These are phyloP conservation scores for Leptomonas seymouri DNA, from an alignment of 208 protist species.

Conservation along the genomic window DNA sequence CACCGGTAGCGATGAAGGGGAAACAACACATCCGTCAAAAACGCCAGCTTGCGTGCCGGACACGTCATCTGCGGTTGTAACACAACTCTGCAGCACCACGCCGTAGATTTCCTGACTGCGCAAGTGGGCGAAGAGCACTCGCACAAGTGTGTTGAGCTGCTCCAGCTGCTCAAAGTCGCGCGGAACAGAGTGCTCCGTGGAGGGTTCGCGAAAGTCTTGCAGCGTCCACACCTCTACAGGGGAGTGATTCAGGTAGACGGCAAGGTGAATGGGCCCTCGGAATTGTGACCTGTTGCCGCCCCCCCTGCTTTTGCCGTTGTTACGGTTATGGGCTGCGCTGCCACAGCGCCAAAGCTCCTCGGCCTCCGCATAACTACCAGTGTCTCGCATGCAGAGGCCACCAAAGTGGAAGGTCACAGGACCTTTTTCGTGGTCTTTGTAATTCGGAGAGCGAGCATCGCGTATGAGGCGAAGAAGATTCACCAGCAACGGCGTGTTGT, in stretches of 20 bases:
- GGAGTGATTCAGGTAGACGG: slow-evolving; percentile 37
- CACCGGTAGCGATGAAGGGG: slow-evolving; percentile 13
- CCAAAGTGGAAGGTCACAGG: slow-evolving; percentile 44
- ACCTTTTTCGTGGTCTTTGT: slow-evolving; percentile 32
- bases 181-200: slow-evolving; percentile 42
- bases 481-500: slow-evolving; percentile 47
- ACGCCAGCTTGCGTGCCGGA: slow-evolving; percentile 6
- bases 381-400: slow-evolving; percentile 43
- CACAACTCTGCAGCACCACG: slow-evolving; percentile 36
- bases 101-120: slow-evolving; percentile 44
- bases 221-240: slow-evolving; percentile 52
- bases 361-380: slow-evolving; percentile 39
- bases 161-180: slow-evolving; percentile 44
- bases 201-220: slow-evolving; percentile 47
- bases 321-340: slow-evolving; percentile 5
- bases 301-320: background rate
- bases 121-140: slow-evolving; percentile 48
- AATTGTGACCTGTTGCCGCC: slow-evolving; percentile 16
- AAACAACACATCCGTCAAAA: slow-evolving; percentile 3
- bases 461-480: slow-evolving; percentile 56
- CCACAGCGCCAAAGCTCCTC: slow-evolving; percentile 37
- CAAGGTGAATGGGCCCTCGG: slow-evolving; percentile 41
- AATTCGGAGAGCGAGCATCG: slow-evolving; percentile 38
- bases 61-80: slow-evolving; percentile 22
- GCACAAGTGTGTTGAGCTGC: slow-evolving; percentile 43